Percentiles rank a stretch among this genome's conserved stretches.
phyloP scores from a whole-genome alignment of 108 stramenopile genomes.

The Seminavis robusta region DNA sequence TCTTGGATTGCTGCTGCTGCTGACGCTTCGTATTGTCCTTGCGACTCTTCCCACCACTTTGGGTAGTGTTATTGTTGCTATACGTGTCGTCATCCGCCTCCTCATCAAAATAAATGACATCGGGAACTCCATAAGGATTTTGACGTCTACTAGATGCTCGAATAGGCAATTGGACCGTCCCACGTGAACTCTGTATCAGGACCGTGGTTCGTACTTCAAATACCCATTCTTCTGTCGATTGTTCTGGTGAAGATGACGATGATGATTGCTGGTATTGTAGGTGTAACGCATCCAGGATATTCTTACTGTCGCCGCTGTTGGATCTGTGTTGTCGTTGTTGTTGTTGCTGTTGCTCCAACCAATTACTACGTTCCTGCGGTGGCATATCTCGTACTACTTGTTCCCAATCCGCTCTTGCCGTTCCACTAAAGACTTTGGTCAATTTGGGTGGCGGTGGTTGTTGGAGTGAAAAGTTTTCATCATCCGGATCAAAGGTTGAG shows the following conservation, averaged over 20 bases:
- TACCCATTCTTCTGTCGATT: conserved; percentile 7
- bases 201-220: conserved; percentile 37
- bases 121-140: conserved; percentile 38
- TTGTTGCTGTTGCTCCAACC: not conserved
- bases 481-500: not conserved
- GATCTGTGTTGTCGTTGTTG: not conserved
- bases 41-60: not conserved
- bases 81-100: not conserved
- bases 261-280: conserved; percentile 9
- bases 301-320: conserved; percentile 4
- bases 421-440: conserved; percentile 5
- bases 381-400: conserved; percentile 15
- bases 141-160: conserved; percentile 22
- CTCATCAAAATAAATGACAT: conserved; percentile 27
- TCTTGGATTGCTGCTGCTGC: not conserved
- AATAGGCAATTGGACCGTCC: conserved; percentile 25
- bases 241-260: conserved; percentile 6
- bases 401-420: conserved; percentile 9
- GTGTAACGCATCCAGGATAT: conserved; percentile 8
- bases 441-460: not conserved
- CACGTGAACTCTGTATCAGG: conserved; percentile 35
- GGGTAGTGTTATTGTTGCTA: conserved; percentile 7
- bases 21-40: conserved; percentile 1
- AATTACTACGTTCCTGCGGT: not conserved
- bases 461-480: not conserved